phyloP scores from a whole-genome alignment of 2,329 filamentous ascomycete species.

The Fusarium albosuccineum region DNA sequence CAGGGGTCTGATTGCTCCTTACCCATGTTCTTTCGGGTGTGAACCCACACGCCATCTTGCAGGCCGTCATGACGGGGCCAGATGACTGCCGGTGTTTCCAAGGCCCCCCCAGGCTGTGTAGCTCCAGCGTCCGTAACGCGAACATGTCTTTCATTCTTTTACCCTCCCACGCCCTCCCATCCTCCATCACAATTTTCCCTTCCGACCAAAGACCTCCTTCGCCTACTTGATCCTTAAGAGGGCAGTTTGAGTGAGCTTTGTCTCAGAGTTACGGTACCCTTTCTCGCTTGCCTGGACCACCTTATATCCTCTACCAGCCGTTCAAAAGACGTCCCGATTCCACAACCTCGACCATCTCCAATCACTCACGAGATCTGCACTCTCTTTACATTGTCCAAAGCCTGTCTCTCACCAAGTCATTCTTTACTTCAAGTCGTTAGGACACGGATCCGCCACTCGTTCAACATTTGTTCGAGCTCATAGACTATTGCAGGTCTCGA shows the following conservation, averaged over 20 bases:
- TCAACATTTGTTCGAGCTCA: constrained; percentile 15
- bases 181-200: constrained; percentile 43
- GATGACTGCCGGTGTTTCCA: constrained; percentile 45
- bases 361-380: constrained; percentile 38
- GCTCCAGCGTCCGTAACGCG: constrained; percentile 29
- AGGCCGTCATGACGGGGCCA: constrained; percentile 47
- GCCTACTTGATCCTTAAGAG: constrained; percentile 50
- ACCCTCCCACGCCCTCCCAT: constrained; percentile 51
- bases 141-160: constrained; percentile 53
- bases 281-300: constrained; percentile 48
- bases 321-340: constrained; percentile 48
- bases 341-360: constrained; percentile 28
- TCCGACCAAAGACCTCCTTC: constrained; percentile 50
- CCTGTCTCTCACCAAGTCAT: constrained; percentile 37
- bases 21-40: constrained; percentile 45
- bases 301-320: constrained; percentile 31
- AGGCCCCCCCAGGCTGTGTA: constrained; percentile 37
- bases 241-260: constrained; percentile 49
- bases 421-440: constrained; percentile 35
- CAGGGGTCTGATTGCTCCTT: constrained; percentile 46
- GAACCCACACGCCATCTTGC: constrained; percentile 50
- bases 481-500: constrained; percentile 14
- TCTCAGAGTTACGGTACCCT: constrained; percentile 51
- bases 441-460: constrained; percentile 29
- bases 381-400: constrained; percentile 36